Evolutionary conservation across 2,329 filamentous ascomycete genomes (phyloP).

Genomic region (Aspergillus pseudonomiae): DNA sequence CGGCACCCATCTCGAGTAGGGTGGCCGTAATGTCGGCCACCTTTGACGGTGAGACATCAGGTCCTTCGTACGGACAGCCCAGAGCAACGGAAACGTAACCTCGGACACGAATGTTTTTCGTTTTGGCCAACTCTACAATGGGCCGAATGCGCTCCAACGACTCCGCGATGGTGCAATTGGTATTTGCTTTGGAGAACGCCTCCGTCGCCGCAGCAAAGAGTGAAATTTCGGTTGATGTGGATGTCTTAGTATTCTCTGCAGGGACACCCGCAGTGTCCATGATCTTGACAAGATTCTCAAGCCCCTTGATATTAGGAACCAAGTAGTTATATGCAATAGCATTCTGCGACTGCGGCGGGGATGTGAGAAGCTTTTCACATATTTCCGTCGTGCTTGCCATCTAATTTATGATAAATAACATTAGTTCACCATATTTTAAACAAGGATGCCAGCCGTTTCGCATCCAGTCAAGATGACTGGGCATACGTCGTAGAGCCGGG

Average conservation of each 20-base stretch:
- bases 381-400: conserved; percentile 69
- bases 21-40: conserved; percentile 64
- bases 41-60: conserved; percentile 60
- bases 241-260: conserved; percentile 30
- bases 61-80: conserved; percentile 68
- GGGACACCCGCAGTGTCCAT: conserved; percentile 49
- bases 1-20: conserved; percentile 66
- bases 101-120: conserved; percentile 59
- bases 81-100: conserved; percentile 68
- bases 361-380: conserved; percentile 56
- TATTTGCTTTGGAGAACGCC: conserved; percentile 66
- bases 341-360: conserved; percentile 52
- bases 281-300: conserved; percentile 61
- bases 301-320: conserved; percentile 64
- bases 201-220: conserved; percentile 69
- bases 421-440: neutral
- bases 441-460: neutral
- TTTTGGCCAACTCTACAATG: conserved; percentile 59
- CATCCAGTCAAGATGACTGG: neutral
- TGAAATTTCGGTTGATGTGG: conserved; percentile 57
- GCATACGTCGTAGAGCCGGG: neutral
- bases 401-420: conserved; percentile 36
- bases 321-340: conserved; percentile 68
- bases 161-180: conserved; percentile 66
- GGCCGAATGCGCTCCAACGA: conserved; percentile 62